Conservation (phyloP, 768 basidiomycete genomes). For the Tulasnella calospora region DNA sequence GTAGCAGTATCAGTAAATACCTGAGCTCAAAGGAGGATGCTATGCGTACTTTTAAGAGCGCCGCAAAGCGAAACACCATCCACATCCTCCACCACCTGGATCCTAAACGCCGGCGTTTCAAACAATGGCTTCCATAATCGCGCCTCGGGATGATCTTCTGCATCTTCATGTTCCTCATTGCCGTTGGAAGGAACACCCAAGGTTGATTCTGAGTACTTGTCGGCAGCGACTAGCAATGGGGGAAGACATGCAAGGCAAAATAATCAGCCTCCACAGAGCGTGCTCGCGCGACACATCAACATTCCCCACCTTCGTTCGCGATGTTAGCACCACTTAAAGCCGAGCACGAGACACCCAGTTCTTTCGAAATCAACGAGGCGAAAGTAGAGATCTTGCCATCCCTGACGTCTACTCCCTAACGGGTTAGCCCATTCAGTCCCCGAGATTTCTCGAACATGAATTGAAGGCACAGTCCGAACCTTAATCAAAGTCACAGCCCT, state of each 20-base stretch:
- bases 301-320: slow-evolving; percentile 40
- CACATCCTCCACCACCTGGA: slow-evolving; percentile 43
- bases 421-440: background rate
- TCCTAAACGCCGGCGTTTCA: slow-evolving; percentile 40
- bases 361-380: slow-evolving; percentile 41
- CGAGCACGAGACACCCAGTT: slow-evolving; percentile 40
- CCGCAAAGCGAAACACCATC: slow-evolving; percentile 45
- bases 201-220: slow-evolving; percentile 45
- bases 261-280: background rate
- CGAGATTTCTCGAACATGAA: background rate
- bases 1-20: background rate
- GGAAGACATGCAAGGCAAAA: background rate
- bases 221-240: slow-evolving; percentile 37
- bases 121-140: slow-evolving; percentile 43
- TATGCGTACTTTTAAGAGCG: slow-evolving; percentile 40
- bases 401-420: slow-evolving; percentile 44
- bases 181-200: slow-evolving; percentile 35
- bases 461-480: slow-evolving; percentile 30
- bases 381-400: slow-evolving; percentile 41
- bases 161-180: background rate
- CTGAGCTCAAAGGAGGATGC: background rate
- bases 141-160: slow-evolving; percentile 10
- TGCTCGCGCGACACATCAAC: no score
- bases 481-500: slow-evolving; percentile 44
- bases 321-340: slow-evolving; percentile 48